Percentiles rank a stretch among this genome's conserved stretches.
phyloP scores from a whole-genome alignment of 139 green algal species.

The Chlorella vulgaris region DNA sequence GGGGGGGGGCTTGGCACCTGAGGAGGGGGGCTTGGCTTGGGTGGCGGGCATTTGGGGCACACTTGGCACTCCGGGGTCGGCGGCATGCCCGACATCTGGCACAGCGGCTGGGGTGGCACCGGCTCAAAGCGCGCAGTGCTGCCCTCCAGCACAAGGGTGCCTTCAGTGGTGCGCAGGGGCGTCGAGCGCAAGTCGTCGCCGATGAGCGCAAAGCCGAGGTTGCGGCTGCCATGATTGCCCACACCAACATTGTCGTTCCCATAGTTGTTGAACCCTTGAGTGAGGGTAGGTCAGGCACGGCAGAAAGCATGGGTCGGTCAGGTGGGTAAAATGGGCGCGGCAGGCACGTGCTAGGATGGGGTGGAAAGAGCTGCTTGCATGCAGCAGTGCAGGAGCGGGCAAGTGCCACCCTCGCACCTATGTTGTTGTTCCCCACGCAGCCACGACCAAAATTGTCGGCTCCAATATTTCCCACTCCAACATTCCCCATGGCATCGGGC shows the following conservation, averaged over 20 bases:
- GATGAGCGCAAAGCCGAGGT: background rate
- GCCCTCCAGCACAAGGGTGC: background rate
- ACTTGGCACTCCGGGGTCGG: background rate
- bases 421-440: slow-evolving; percentile 13
- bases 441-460: slow-evolving; percentile 1
- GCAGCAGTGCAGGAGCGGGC: background rate
- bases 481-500: background rate
- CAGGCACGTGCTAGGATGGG: background rate
- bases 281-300: too few relatives aligned
- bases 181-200: background rate
- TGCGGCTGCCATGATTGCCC: background rate
- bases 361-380: background rate
- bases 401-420: background rate
- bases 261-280: slow-evolving; percentile 4
- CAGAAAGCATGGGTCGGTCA: background rate
- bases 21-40: too few relatives aligned
- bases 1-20: too few relatives aligned
- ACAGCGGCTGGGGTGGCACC: slow-evolving; percentile 14
- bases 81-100: background rate
- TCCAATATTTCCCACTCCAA: background rate
- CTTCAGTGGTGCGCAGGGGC: background rate
- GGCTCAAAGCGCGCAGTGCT: background rate
- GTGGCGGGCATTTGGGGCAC: slow-evolving; percentile 1
- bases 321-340: background rate
- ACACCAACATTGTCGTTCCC: slow-evolving; percentile 15